Evolutionary conservation across 2,329 filamentous ascomycete genomes (phyloP), one percentile per base, ranked within the genome.

Genomic region (Periconia digitata): DNA sequence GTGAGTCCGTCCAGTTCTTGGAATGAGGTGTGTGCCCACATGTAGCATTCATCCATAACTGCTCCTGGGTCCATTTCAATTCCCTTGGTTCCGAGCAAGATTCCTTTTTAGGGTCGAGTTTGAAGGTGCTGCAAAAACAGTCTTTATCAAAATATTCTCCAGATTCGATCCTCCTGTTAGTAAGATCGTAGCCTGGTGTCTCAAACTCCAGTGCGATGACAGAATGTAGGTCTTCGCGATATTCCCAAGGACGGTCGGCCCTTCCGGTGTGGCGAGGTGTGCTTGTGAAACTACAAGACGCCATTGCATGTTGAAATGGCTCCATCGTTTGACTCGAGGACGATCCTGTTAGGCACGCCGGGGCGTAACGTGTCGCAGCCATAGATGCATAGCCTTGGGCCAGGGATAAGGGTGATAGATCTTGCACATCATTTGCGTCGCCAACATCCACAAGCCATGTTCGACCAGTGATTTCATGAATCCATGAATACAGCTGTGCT

Each of bases 391-490:
- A 69, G 34, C 66, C 67, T 46, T 54, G 18, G 4, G 40, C 29
- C 27, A 70, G 44, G 20, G 60, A 69, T 6, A 46, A 48, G n/a
- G 63, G 63, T 22, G 65, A 64, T 20, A 63, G 56, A 2, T 34
- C 43, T 41, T 62, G 50, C 35, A 70, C 44, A 37, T 49, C 62
- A 32, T 53, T 60, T 6, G 67, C 46, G 21, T 70, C 67, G 48
- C 66, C 67, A 20, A 63, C 56, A 45, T 66, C 50, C 29, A 66
- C 58, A 44, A 70, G 62, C 66, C 66, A 70, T 16, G 63, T 66
- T 48, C 67, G 58, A 43, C 58, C 58, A 15, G 66, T 67, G 15
- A 60, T 40, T 1, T 32, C 38, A 12, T 20, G 55, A 42, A 69
- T 55, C 67, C 66, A 70, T 37, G 32, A 44, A 50, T 58, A 66